These are phyloP conservation scores for Centrapalus pauciflorus DNA, from an alignment of 129 eudicot genomes.

Conservation along the genomic window DNA sequence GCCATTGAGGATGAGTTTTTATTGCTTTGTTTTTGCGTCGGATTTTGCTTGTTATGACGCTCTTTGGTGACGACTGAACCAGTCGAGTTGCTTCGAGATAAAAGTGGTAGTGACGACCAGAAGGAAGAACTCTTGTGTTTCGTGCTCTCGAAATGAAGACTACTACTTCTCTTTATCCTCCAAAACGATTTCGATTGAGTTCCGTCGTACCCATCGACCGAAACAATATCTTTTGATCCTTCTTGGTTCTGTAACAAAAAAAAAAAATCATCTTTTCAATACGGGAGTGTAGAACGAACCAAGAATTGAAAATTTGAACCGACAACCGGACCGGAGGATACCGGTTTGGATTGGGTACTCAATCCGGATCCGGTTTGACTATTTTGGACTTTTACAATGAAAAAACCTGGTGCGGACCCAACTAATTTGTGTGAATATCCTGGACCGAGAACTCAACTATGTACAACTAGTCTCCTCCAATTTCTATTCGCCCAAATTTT, in stretches of 20 bases:
- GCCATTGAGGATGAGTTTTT: conserved; percentile 7
- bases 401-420: too few relatives aligned
- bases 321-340: too few relatives aligned
- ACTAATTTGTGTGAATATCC: too few relatives aligned
- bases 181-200: conserved; percentile 42
- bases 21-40: conserved; percentile 5
- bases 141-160: conserved; percentile 36
- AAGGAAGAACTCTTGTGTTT: conserved; percentile 36
- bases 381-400: too few relatives aligned
- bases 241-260: background rate
- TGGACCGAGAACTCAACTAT: too few relatives aligned
- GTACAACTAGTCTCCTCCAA: too few relatives aligned
- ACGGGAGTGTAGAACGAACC: too few relatives aligned
- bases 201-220: conserved; percentile 10
- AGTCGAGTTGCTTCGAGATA: conserved; percentile 50
- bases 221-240: conserved; percentile 1
- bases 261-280: too few relatives aligned
- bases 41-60: conserved; percentile 15
- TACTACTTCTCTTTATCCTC: conserved; percentile 44
- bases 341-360: too few relatives aligned
- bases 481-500: too few relatives aligned
- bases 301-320: too few relatives aligned
- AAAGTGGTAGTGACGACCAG: conserved; percentile 49
- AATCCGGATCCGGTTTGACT: too few relatives aligned
- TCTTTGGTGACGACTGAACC: conserved; percentile 32